Evolutionary conservation across 2,329 filamentous ascomycete species (phyloP).

Genomic region (Exophiala phaeomuriformis): DNA sequence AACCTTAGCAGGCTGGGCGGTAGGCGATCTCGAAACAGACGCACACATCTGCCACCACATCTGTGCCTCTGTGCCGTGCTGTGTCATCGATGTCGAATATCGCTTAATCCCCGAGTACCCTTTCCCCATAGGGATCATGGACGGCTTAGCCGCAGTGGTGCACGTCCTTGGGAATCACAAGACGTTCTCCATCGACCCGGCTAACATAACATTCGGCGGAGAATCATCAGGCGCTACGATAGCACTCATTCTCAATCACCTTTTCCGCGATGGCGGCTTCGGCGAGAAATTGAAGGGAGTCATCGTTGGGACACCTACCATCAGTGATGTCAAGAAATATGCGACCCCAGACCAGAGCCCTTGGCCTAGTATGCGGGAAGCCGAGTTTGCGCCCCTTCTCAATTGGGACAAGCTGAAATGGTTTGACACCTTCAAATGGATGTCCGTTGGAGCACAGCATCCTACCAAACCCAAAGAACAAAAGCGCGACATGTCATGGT

Average conservation of each 20-base stretch:
- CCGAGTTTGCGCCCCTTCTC: conserved; percentile 24
- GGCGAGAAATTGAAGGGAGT: conserved; percentile 23
- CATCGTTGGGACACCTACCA: conserved; percentile 25
- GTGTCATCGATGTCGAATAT: conserved; percentile 26
- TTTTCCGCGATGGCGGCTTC: conserved; percentile 22
- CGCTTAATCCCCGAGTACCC: conserved; percentile 26
- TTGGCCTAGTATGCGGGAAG: conserved; percentile 25
- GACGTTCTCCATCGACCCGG: conserved; percentile 25
- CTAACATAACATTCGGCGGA: conserved; percentile 25
- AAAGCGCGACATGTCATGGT: conserved; percentile 24
- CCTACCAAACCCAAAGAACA: conserved; percentile 19
- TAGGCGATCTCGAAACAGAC: conserved; percentile 26
- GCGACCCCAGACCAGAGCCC: conserved; percentile 26
- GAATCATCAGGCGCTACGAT: conserved; percentile 26
- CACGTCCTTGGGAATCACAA: conserved; percentile 26
- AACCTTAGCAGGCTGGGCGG: conserved; percentile 22
- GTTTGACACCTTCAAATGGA: conserved; percentile 28
- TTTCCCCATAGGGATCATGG: conserved; percentile 26
- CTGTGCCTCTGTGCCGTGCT: conserved; percentile 25
- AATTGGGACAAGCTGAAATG: conserved; percentile 27
- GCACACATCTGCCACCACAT: conserved; percentile 27
- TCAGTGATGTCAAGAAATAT: conserved; percentile 25
- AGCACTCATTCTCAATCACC: conserved; percentile 24
- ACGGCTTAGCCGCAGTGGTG: conserved; percentile 19
- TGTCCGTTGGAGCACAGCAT: conserved; percentile 18